These are phyloP conservation scores for Zasmidium cellare DNA, from an alignment of 2,329 filamentous ascomycete species.

Conservation along the genomic window DNA sequence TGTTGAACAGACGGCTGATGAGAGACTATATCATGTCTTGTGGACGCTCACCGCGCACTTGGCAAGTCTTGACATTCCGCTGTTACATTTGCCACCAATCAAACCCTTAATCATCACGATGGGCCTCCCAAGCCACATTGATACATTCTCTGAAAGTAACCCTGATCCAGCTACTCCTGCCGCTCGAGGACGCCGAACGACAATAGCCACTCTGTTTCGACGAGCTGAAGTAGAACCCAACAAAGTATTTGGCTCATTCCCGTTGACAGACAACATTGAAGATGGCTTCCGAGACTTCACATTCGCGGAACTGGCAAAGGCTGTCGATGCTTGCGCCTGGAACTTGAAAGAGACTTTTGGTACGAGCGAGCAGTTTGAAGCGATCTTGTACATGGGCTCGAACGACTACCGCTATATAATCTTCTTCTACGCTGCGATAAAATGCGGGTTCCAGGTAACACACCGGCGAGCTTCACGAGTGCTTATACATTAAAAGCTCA, in stretches of 20 bases:
- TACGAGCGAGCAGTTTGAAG: background rate
- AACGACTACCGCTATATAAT: constrained; percentile 7
- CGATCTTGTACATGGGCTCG: constrained; percentile 8
- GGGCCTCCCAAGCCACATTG: background rate
- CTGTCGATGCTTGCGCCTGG: constrained; percentile 7
- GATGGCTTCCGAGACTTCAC: constrained; percentile 12
- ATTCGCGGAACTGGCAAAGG: constrained; percentile 4
- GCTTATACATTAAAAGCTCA: no score
- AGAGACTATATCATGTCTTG: no score
- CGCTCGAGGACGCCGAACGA: background rate
- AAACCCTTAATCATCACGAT: background rate
- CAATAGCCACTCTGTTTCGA: background rate
- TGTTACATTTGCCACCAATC: no score
- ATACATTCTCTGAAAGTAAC: background rate
- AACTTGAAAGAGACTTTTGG: constrained; percentile 3
- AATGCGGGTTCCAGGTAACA: constrained; percentile 11
- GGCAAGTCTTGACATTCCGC: no score
- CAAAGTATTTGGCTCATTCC: constrained; percentile 4
- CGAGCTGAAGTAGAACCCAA: background rate
- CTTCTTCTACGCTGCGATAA: constrained; percentile 4
- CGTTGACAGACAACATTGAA: constrained; percentile 1
- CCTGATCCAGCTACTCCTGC: background rate
- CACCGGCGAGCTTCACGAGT: no score
- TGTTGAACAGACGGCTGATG: no score
- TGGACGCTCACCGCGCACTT: no score